Evolutionary conservation across 2,329 filamentous ascomycete genomes (phyloP).

Genomic region (Fusarium kyushuense): DNA sequence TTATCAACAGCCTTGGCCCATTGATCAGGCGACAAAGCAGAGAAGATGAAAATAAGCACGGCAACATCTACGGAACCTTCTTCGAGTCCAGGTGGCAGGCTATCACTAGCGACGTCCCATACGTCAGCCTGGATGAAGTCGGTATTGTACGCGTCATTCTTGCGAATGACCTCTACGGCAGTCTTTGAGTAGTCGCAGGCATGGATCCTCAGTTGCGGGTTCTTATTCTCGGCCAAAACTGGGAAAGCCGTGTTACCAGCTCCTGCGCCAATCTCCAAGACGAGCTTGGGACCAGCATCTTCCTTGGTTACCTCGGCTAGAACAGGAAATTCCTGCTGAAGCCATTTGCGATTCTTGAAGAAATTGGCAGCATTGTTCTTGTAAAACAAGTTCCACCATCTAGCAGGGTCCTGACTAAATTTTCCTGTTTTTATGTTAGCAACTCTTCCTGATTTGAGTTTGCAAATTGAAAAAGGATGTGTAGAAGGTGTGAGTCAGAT

Average conservation of each 20-base stretch:
- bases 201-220: constrained; percentile 83
- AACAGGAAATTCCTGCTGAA: constrained; percentile 94
- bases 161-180: constrained; percentile 92
- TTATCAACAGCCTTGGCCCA: constrained; percentile 88
- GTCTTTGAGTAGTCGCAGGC: constrained; percentile 97
- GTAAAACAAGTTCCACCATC: constrained; percentile 99
- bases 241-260: constrained; percentile 98
- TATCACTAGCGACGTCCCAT: constrained; percentile 85
- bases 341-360: constrained; percentile 98
- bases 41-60: constrained; percentile 97
- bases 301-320: constrained; percentile 79
- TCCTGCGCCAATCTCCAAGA: constrained; percentile 94
- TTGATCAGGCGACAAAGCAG: constrained; percentile 84
- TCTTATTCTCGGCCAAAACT: constrained; percentile 85
- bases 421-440: constrained; percentile 68
- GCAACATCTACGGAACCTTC: constrained; percentile 91
- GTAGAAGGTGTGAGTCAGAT: constrained; percentile 64
- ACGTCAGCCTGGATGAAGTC: constrained; percentile 86
- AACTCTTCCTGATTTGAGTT: constrained; percentile 23
- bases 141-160: constrained; percentile 79
- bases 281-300: constrained; percentile 74
- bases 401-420: constrained; percentile 90
- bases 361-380: constrained; percentile 98
- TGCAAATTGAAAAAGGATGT: constrained; percentile 35
- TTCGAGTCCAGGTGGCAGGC: constrained; percentile 79